Percentiles rank a stretch among this genome's conserved stretches.
Conservation (phyloP, 495 filamentous ascomycete species). For the Hypoxylon fragiforme region DNA sequence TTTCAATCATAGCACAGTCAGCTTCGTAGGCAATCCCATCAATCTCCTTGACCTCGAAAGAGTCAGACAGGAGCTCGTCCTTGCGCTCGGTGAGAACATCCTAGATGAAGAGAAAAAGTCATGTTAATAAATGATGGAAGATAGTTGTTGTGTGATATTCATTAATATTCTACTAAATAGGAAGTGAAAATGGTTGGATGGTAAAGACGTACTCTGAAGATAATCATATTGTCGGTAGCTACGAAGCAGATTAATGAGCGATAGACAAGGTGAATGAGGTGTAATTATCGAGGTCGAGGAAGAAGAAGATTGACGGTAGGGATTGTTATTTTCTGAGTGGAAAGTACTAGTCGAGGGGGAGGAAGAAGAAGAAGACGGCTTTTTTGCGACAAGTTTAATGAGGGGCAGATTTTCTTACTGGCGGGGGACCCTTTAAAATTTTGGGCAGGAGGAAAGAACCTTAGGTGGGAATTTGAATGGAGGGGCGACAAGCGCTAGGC, state of each 20-base stretch:
- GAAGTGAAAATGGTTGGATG: too few relatives aligned
- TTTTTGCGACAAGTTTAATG: slow-evolving; percentile 35
- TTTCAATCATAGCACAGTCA: slow-evolving; percentile 84
- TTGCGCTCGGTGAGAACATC: slow-evolving; percentile 73
- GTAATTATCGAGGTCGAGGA: slow-evolving; percentile 13
- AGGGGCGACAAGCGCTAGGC: slow-evolving; percentile 32
- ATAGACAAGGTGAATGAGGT: slow-evolving; percentile 27
- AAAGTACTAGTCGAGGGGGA: slow-evolving; percentile 18
- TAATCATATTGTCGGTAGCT: slow-evolving; percentile 72
- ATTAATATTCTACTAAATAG: too few relatives aligned
- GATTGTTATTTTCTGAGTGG: slow-evolving; percentile 2
- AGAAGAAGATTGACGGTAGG: too few relatives aligned
- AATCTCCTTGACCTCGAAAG: slow-evolving; percentile 74
- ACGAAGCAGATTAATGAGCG: slow-evolving; percentile 14
- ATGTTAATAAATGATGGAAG: too few relatives aligned
- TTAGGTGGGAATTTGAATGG: slow-evolving; percentile 43
- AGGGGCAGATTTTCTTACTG: slow-evolving; percentile 38
- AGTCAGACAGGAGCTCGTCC: slow-evolving; percentile 96
- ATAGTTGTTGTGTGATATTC: too few relatives aligned
- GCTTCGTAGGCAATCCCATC: slow-evolving; percentile 81
- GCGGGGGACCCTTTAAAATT: slow-evolving; percentile 36
- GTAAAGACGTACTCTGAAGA: slow-evolving; percentile 72
- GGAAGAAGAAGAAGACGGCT: slow-evolving; percentile 39
- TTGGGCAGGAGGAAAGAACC: slow-evolving; percentile 44
- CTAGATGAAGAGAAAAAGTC: slow-evolving; percentile 55